These are phyloP conservation scores for Saksenaea oblongispora DNA, from an alignment of 371 early-diverging fungal species.

Conservation along the genomic window DNA sequence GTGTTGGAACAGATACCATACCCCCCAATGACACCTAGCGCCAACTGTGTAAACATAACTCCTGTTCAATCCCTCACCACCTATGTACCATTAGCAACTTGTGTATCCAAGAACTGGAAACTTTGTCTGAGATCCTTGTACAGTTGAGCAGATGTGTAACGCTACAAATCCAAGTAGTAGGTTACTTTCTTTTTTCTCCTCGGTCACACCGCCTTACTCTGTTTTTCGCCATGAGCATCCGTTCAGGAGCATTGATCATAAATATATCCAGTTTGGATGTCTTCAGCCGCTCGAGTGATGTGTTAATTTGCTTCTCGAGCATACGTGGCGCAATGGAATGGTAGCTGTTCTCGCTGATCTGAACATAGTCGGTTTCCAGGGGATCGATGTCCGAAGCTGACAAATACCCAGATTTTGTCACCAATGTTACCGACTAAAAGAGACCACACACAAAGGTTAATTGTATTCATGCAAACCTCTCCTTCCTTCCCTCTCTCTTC, in stretches of 20 bases:
- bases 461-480: background rate
- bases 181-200: background rate
- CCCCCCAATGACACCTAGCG: slow-evolving; percentile 57
- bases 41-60: background rate
- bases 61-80: background rate
- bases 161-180: slow-evolving; percentile 16
- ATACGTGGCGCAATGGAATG: slow-evolving; percentile 69
- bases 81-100: slow-evolving; percentile 53
- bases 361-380: slow-evolving; percentile 42
- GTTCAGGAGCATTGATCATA: slow-evolving; percentile 81
- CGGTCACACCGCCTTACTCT: slow-evolving; percentile 35
- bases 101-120: slow-evolving; percentile 62
- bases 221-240: slow-evolving; percentile 64
- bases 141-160: slow-evolving; percentile 39
- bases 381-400: slow-evolving; percentile 21
- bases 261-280: slow-evolving; percentile 68
- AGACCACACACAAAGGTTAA: too few relatives aligned
- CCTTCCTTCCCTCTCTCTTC: too few relatives aligned
- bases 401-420: slow-evolving; percentile 77
- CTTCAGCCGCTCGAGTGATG: slow-evolving; percentile 61
- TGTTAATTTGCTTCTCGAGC: slow-evolving; percentile 59
- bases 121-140: slow-evolving; percentile 63
- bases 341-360: slow-evolving; percentile 55
- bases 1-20: slow-evolving; percentile 79
- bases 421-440: slow-evolving; percentile 55